These are phyloP conservation scores for Suillus bovinus DNA, from an alignment of 768 basidiomycete species.

Conservation along the genomic window DNA sequence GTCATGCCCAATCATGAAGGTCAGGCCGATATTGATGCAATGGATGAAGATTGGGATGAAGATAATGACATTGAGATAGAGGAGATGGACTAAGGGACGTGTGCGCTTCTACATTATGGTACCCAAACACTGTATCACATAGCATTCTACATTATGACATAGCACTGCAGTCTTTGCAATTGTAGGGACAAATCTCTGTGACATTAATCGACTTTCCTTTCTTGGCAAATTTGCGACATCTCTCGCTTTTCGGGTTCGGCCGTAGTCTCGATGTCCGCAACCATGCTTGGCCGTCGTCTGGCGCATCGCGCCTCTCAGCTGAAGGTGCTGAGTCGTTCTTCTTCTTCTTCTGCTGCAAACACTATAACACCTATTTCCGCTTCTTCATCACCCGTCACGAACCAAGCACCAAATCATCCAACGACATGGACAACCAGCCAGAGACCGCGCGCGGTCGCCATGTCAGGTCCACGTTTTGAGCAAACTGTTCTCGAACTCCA, in stretches of 20 bases:
- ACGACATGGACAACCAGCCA: slow-evolving; percentile 88
- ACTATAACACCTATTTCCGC: slow-evolving; percentile 15
- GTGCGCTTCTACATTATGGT: background rate
- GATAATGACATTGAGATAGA: slow-evolving; percentile 55
- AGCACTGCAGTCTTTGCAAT: background rate
- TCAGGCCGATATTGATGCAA: slow-evolving; percentile 41
- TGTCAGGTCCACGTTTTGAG: slow-evolving; percentile 82
- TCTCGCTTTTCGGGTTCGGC: slow-evolving; percentile 5
- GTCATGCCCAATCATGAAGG: slow-evolving; percentile 85
- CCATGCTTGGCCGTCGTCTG: slow-evolving; percentile 32
- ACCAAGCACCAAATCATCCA: slow-evolving; percentile 84
- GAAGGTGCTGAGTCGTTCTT: slow-evolving; percentile 20
- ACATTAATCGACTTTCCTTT: slow-evolving; percentile 15
- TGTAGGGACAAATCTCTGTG: background rate
- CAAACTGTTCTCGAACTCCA: slow-evolving; percentile 88
- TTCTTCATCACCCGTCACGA: slow-evolving; percentile 35
- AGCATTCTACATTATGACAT: background rate
- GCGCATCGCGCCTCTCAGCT: slow-evolving; percentile 19
- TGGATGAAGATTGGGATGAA: slow-evolving; percentile 59
- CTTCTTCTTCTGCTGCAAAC: slow-evolving; percentile 19
- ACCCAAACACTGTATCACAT: background rate
- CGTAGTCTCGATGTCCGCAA: slow-evolving; percentile 12
- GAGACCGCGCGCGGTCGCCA: slow-evolving; percentile 58
- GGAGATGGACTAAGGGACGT: slow-evolving; percentile 53
- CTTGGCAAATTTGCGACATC: slow-evolving; percentile 7